Evolutionary conservation across 305 asterid genomes (phyloP), one percentile per base, ranked within the genome.

Genomic region (Fraxinus sp.): DNA sequence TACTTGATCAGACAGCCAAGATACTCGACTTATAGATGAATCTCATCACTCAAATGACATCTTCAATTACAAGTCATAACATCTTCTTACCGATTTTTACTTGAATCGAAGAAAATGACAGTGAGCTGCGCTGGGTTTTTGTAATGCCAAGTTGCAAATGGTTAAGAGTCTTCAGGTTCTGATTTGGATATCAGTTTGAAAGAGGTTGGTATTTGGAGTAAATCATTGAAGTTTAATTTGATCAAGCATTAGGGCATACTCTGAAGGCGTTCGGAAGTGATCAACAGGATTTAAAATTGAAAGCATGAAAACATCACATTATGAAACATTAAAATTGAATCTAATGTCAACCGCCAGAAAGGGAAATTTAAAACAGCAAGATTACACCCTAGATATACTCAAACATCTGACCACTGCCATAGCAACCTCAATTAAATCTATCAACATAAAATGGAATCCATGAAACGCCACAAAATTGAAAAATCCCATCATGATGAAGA

Each of bases 1-100:
- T 37, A 79, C 43, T 75, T 55, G 78, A 77, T n/a, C 35, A 14
- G 20, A 64, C 71, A 46, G 79, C 32, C 66, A 49, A 32, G 72
- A 68, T 8, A 28, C 52, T 36, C 59, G 5, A 71, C 16, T 30
- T 24, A 80, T 20, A 57, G 68, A 24, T 28, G 20, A 72, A 36
- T 55, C 37, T 79, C 64, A 14, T 14, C 18, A 74, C 26, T 80
- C 66, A 75, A 66, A 30, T 36, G 20, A 55, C 55, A 64, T 32
- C 72, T 24, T 64, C 35, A 64, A 6, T 22, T 8, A 64, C 72
- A 24, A 3, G n/a, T 24, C 72, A 24, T 62, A 22, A 72, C 24
- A 70, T 33, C 18, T 57, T 18, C 71, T 10, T 32, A 11, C 33
- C 71, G 36, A 46, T 13, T 18, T 68, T 68, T 35, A 16, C 2